A percentile compares a stretch with the other conserved stretches of the same genome.
Evolutionary conservation across 345 rosid genomes (phyloP).

Genomic region (Sisymbrium irio): DNA sequence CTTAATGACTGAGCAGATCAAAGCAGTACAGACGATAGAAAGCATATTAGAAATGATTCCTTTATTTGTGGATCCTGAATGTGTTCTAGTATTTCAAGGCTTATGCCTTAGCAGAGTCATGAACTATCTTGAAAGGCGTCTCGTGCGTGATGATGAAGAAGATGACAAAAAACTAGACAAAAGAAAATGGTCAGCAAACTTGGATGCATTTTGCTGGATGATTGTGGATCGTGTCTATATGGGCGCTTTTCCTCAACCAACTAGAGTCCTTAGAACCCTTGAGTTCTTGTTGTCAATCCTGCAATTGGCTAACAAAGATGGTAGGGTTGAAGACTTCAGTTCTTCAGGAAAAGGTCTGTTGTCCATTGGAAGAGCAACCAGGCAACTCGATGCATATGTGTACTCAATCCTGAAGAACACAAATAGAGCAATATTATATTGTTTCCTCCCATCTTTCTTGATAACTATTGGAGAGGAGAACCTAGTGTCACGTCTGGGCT

Average conservation of each 20-base stretch:
- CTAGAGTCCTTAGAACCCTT: constrained; percentile 66
- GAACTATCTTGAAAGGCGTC: constrained; percentile 96
- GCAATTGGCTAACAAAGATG: constrained; percentile 96
- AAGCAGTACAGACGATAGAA: constrained; percentile 74
- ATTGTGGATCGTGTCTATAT: constrained; percentile 93
- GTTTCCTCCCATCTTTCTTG: constrained; percentile 94
- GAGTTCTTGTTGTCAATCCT: constrained; percentile 95
- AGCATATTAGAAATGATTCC: constrained; percentile 85
- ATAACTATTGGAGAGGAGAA: constrained; percentile 76
- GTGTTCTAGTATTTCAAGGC: constrained; percentile 89
- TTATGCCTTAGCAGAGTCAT: constrained; percentile 86
- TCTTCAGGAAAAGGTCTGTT: constrained; percentile 87
- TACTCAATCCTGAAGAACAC: constrained; percentile 90
- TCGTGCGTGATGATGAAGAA: constrained; percentile 98
- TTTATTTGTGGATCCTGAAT: constrained; percentile 80
- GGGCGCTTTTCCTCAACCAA: constrained; percentile 95
- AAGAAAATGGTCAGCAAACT: constrained; percentile 85
- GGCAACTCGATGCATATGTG: constrained; percentile 84
- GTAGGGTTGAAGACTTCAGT: constrained; percentile 85
- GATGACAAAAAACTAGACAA: constrained; percentile 87
- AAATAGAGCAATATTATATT: constrained; percentile 69
- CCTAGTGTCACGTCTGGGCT: constrained; percentile 71
- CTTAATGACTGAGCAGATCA: constrained; percentile 83
- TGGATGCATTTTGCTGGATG: constrained; percentile 96
- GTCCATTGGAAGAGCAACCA: constrained; percentile 77